phyloP scores from a whole-genome alignment of 371 early-diverging fungal species.

The Mortierella sp. region DNA sequence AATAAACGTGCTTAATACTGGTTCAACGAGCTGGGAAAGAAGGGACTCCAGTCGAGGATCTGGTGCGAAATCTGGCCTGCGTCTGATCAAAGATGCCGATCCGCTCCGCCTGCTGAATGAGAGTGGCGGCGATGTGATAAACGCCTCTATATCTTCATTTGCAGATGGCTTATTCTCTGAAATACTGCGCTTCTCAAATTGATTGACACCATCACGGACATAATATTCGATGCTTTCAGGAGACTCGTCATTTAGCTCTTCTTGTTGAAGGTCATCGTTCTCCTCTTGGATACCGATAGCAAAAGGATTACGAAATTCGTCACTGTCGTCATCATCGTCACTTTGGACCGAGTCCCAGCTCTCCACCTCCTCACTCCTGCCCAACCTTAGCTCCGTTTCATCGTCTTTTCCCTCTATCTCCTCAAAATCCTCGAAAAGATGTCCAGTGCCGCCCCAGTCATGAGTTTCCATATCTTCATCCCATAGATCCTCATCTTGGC shows the following conservation, averaged over 20 bases:
- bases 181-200: slow-evolving; percentile 20
- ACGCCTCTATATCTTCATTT: neutral
- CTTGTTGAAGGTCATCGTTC: neutral
- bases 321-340: slow-evolving; percentile 12
- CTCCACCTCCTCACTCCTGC: neutral
- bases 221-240: slow-evolving; percentile 11
- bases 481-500: slow-evolving; percentile 40
- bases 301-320: slow-evolving; percentile 12
- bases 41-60: slow-evolving; percentile 33
- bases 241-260: slow-evolving; percentile 8
- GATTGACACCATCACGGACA: neutral
- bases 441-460: slow-evolving; percentile 39
- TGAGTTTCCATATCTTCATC: slow-evolving; percentile 32
- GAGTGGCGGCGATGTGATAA: neutral
- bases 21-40: slow-evolving; percentile 39
- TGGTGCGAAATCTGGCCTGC: slow-evolving; percentile 14
- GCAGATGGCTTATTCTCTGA: neutral
- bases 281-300: slow-evolving; percentile 28
- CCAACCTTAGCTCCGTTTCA: neutral
- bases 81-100: slow-evolving; percentile 3
- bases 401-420: slow-evolving; percentile 2
- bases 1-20: slow-evolving; percentile 30
- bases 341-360: neutral
- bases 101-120: neutral
- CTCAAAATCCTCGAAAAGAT: slow-evolving; percentile 34